Evolutionary conservation across 257 asterid species (phyloP).

Genomic region (Petrea volubilis): DNA sequence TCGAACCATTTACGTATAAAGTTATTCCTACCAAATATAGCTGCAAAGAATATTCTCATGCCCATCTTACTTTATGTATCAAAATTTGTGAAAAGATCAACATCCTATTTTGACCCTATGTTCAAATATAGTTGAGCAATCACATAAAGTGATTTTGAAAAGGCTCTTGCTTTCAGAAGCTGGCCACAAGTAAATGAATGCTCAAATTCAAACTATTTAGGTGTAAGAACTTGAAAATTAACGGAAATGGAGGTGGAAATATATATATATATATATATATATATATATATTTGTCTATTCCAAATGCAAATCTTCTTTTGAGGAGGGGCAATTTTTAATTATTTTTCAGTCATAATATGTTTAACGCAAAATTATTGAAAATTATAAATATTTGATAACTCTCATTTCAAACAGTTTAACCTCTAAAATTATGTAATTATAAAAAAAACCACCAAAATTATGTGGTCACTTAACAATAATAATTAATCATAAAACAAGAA

Average conservation of each 20-base stretch:
- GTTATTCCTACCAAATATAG: too few relatives aligned
- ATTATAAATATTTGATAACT: too few relatives aligned
- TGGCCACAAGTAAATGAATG: not conserved
- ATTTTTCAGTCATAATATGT: not conserved
- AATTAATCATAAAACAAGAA: too few relatives aligned
- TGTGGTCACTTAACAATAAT: too few relatives aligned
- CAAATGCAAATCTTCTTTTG: not conserved
- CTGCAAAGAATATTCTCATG: not conserved
- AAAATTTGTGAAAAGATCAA: not conserved
- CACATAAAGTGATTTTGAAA: not conserved
- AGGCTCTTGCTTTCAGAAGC: not conserved
- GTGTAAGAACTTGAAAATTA: not conserved
- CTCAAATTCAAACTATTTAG: not conserved
- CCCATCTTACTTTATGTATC: not conserved
- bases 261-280: not conserved
- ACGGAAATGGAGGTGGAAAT: not conserved
- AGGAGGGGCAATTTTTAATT: not conserved
- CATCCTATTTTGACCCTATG: not conserved
- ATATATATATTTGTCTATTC: not conserved
- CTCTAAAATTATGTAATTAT: too few relatives aligned
- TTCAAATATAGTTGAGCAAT: not conserved
- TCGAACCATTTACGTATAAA: too few relatives aligned
- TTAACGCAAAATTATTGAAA: not conserved
- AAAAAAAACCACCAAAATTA: too few relatives aligned
- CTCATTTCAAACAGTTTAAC: too few relatives aligned